Evolutionary conservation across 768 basidiomycete genomes (phyloP).

Genomic region (Hericium alpestre): DNA sequence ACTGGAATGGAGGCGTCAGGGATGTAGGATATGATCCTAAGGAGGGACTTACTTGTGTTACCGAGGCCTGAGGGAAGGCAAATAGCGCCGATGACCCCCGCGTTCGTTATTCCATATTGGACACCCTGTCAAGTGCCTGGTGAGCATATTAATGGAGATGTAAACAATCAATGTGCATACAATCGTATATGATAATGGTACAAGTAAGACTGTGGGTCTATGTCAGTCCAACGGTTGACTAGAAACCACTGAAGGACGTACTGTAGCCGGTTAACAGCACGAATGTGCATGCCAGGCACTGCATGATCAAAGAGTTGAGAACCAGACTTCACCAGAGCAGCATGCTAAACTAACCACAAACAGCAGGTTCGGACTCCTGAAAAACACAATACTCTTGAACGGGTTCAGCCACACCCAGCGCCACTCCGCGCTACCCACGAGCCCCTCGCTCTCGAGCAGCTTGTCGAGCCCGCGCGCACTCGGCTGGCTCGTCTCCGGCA

Average conservation of each 20-base stretch:
- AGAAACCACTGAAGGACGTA: slow-evolving; percentile 18
- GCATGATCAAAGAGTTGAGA: slow-evolving; percentile 18
- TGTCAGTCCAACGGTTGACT: too few species aligned
- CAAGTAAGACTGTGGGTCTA: slow-evolving; percentile 27
- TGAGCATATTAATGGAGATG: too few species aligned
- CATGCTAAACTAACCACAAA: slow-evolving; percentile 32
- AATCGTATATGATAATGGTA: slow-evolving; percentile 58
- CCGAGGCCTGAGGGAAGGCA: slow-evolving; percentile 53
- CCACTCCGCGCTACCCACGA: not conserved
- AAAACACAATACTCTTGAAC: slow-evolving; percentile 35
- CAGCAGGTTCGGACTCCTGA: slow-evolving; percentile 51
- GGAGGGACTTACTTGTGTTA: slow-evolving; percentile 36
- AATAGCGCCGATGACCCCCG: slow-evolving; percentile 47
- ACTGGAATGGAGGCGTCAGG: slow-evolving; percentile 24
- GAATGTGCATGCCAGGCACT: slow-evolving; percentile 31
- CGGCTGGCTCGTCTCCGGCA: slow-evolving; percentile 66
- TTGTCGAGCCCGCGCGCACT: slow-evolving; percentile 46
- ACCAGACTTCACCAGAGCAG: not conserved
- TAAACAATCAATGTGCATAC: slow-evolving; percentile 25
- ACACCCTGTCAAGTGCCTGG: slow-evolving; percentile 32
- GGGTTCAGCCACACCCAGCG: slow-evolving; percentile 48
- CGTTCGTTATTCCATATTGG: slow-evolving; percentile 44
- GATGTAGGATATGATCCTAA: not conserved
- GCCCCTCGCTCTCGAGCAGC: slow-evolving; percentile 4
- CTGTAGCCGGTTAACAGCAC: slow-evolving; percentile 20